These are phyloP conservation scores for Aquilaria malaccensis DNA, from an alignment of 345 rosid genomes.

Conservation along the genomic window DNA sequence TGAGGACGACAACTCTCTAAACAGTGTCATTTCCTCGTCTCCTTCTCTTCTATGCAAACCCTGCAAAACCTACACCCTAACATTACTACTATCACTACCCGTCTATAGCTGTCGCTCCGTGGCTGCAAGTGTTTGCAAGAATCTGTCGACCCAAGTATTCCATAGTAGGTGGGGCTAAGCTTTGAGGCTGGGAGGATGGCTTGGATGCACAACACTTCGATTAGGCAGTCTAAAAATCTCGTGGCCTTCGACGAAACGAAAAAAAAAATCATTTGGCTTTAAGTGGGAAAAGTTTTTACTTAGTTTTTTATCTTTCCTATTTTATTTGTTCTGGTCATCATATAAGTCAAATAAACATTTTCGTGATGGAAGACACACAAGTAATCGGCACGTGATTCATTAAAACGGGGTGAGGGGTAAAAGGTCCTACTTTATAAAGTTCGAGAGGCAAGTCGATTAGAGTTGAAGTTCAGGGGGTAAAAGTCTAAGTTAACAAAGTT, in stretches of 20 bases:
- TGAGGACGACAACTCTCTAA: slow-evolving; percentile 32
- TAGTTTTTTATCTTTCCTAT: no score
- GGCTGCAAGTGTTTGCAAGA: slow-evolving; percentile 56
- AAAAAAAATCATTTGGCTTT: no score
- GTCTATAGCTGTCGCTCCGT: slow-evolving; percentile 70
- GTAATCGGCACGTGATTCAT: no score
- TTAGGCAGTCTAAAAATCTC: slow-evolving; percentile 62
- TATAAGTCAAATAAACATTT: no score
- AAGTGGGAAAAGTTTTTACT: no score
- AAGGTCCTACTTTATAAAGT: no score
- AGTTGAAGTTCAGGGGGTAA: no score
- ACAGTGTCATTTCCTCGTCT: slow-evolving; percentile 69
- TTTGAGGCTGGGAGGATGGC: slow-evolving; percentile 70
- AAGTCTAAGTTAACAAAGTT: no score
- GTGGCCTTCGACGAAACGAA: slow-evolving; percentile 27
- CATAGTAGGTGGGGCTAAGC: slow-evolving; percentile 80
- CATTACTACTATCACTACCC: slow-evolving; percentile 67
- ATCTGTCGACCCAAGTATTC: slow-evolving; percentile 69
- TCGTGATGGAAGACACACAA: no score
- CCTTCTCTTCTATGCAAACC: slow-evolving; percentile 43
- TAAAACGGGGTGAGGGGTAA: no score
- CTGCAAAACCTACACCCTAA: slow-evolving; percentile 72
- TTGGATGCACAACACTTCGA: slow-evolving; percentile 71
- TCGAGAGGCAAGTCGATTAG: no score
- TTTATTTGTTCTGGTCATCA: no score